Evolutionary conservation across 2,329 filamentous ascomycete species (phyloP), one percentile per base, ranked within the genome.

Genomic region (Gaeumannomyces sp.): DNA sequence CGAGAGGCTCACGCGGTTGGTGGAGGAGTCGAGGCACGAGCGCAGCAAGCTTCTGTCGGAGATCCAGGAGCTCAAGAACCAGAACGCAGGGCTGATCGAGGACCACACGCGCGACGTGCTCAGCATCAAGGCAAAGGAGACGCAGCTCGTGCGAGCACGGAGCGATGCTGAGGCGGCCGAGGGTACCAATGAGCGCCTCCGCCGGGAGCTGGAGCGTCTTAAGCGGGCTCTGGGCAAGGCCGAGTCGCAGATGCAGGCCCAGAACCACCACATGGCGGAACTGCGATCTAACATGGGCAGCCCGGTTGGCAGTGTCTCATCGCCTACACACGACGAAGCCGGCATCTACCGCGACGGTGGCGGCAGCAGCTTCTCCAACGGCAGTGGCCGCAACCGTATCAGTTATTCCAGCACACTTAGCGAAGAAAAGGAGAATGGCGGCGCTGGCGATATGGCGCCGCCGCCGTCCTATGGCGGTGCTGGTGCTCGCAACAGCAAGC

Each of bases 71-170:
- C 84, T 99, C 35, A 96, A 97, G 78, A 96, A 97, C 72, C 92
- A 97, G 74, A 99, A 99, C 72, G 95, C 95, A 29, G 90, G 95
- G 68, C 82, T 99, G 45, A 99, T 99, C 67, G 95, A 99, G 77
- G 94, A 98, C 72, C 94, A 98, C 75, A 99, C 95, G 0, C 85
- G 94, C 61, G 94, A 99, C 72, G 92, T 97, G 0, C 82, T 99
- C 58, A 95, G 93, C 70, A 96, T 99, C 79, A 98, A 98, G 76
- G 95, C 95, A 19, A 99, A 99, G 77, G 95, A 99, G 76, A 98
- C 95, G 3, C 95, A 99, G 72, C 84, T 99, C 6, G 94, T 98
- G 13, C 89, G 95, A 59, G 93, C 95, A 14, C 85, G 93, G 64
- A 93, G 91, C 69, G 95, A 99, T 72, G 91, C 90, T 38, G 94